Conservation (phyloP, 2,329 filamentous ascomycete species). For the Sclerotinia borealis region DNA sequence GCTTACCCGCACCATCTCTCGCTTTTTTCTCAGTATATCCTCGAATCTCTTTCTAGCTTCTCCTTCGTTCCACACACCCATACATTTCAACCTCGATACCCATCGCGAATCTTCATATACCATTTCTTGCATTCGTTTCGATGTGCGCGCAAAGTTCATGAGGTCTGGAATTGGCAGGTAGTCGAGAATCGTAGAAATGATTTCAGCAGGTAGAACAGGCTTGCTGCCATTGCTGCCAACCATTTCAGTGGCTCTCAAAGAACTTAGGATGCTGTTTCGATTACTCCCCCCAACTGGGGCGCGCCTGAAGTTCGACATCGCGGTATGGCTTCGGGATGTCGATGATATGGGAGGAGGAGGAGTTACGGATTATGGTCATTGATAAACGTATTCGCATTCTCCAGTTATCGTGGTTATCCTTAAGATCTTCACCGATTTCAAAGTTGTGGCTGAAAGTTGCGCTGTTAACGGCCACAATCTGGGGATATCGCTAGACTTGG, state of each 20-base stretch:
- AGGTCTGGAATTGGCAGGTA: slow-evolving; percentile 82
- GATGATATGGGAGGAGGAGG: background rate
- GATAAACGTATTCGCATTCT: background rate
- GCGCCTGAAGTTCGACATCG: slow-evolving; percentile 42
- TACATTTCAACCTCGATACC: slow-evolving; percentile 77
- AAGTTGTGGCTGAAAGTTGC: slow-evolving; percentile 3
- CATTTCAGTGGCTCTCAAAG: slow-evolving; percentile 75
- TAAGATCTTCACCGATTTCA: background rate
- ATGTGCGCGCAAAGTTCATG: slow-evolving; percentile 77
- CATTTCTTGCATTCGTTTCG: slow-evolving; percentile 89
- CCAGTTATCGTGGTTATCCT: background rate
- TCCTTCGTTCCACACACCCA: slow-evolving; percentile 86
- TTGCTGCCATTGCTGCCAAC: slow-evolving; percentile 53
- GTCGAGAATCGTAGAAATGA: slow-evolving; percentile 81
- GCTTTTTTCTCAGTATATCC: slow-evolving; percentile 55
- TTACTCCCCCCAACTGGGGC: slow-evolving; percentile 23
- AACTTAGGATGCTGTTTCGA: slow-evolving; percentile 59
- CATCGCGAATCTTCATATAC: slow-evolving; percentile 97
- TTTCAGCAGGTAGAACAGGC: slow-evolving; percentile 79
- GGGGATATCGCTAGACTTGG: background rate
- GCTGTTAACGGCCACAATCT: background rate
- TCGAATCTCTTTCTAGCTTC: slow-evolving; percentile 81
- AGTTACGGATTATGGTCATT: background rate
- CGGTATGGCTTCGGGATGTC: background rate
- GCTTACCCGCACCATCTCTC: slow-evolving; percentile 48